Base-by-base conservation (phyloP, 192 early-diverging fungal genomes). In the Backusella macrospora region DNA sequence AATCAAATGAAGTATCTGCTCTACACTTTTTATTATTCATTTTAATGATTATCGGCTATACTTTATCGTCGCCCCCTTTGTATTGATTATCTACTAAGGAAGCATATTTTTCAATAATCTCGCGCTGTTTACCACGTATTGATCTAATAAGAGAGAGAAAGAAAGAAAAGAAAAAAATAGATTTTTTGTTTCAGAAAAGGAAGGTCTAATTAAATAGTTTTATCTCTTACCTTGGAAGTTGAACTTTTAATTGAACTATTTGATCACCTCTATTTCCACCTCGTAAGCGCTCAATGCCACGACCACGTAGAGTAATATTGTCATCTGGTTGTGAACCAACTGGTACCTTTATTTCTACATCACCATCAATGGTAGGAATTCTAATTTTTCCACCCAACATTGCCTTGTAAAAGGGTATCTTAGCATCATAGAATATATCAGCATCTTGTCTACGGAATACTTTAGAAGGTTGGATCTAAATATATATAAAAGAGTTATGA, bases 361-460 rank as follows among this genome's bases (percentile, higher is more conserved):
- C 93, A 38, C 98, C 96, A 76, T 99, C 96, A n/a, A 99, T 88
- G 6, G 98, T 98, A 1, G 95, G 96, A 26, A 98, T 89, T 6
- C 90, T 86, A 14, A 98, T 80, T 1, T 84, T 86, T 62, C 98
- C 98, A 39, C 98, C 98, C 52, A 99, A 78, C 3, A 96, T 81
- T 4, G 98, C 98, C 1, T 87, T 93, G 16, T 90, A 86, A 72
- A 99, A 88, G 10, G 98, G 96, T 14, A 99, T 81, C 0, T 77
- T 78, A 6, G 90, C 87, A 49, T 92, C 84, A 16, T 90, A 84
- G 76, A 93, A 91, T 18, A 98, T 84, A 73, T 97, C 91, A 6
- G 86, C 71, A 14, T 94, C 95, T 72, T 96, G 93, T 46, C 97
- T 86, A 69, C 86, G 87, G 81, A 99, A 99, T n/a, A 86, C 71